A percentile compares a stretch with the other conserved stretches of the same genome.
phyloP scores from a whole-genome alignment of 768 basidiomycete genomes.

The Suillus hirtellus region DNA sequence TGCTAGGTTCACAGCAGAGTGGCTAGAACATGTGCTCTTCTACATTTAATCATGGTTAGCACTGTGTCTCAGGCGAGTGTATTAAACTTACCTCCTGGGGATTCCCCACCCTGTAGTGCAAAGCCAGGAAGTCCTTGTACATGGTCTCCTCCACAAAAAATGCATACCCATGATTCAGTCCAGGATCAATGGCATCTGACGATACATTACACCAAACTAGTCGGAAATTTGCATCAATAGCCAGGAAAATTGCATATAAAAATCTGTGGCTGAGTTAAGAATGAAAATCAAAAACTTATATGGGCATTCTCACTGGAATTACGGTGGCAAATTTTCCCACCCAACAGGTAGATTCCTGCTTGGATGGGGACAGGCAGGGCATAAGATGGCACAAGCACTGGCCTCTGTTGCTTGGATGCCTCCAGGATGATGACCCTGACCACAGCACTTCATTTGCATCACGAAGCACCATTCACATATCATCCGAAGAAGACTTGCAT shows the following conservation, averaged over 20 bases:
- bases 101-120: slow-evolving; percentile 8
- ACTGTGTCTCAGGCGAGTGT: neutral
- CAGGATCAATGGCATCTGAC: slow-evolving; percentile 26
- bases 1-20: too few species aligned
- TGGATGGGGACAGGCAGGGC: slow-evolving; percentile 12
- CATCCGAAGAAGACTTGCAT: neutral
- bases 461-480: neutral
- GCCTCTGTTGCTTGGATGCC: neutral
- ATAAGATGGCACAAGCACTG: neutral
- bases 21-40: neutral
- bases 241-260: slow-evolving; percentile 26
- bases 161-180: slow-evolving; percentile 25
- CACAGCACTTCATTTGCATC: neutral
- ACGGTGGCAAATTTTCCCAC: neutral
- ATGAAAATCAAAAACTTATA: too few species aligned
- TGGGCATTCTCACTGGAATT: neutral
- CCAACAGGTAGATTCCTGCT: slow-evolving; percentile 10
- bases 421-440: slow-evolving; percentile 1
- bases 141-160: slow-evolving; percentile 28
- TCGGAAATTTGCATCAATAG: slow-evolving; percentile 35
- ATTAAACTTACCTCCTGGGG: slow-evolving; percentile 1
- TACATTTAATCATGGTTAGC: neutral
- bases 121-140: slow-evolving; percentile 19
- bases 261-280: slow-evolving; percentile 31
- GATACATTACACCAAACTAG: slow-evolving; percentile 27